Evolutionary conservation across 2,329 filamentous ascomycete genomes (phyloP).

Genomic region (Xylaria sp.): DNA sequence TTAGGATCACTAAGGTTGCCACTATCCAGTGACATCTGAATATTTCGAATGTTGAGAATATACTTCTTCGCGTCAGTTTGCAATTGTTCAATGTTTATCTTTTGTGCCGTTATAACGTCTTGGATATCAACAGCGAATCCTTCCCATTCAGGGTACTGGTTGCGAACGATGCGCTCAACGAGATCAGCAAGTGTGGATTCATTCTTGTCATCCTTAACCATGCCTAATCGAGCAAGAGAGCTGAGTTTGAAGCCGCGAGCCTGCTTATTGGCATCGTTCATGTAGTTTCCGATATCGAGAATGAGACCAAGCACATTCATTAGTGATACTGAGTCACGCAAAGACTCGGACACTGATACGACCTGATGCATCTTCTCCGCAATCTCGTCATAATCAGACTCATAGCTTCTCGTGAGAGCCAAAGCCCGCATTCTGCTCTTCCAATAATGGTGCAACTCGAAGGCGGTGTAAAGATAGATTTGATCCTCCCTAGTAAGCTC

Average conservation of each 20-base stretch:
- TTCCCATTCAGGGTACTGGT: constrained; percentile 97
- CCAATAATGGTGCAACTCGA: constrained; percentile 97
- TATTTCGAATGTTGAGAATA: constrained; percentile 93
- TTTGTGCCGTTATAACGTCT: constrained; percentile 81
- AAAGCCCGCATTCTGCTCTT: constrained; percentile 96
- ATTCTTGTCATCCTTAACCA: constrained; percentile 99
- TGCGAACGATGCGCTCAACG: constrained; percentile 94
- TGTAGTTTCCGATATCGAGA: constrained; percentile 98
- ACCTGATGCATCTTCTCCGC: constrained; percentile 86
- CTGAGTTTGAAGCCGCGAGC: constrained; percentile 97
- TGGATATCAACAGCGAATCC: constrained; percentile 85
- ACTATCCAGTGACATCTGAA: constrained; percentile 90
- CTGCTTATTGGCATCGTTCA: constrained; percentile 99
- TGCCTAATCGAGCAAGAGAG: constrained; percentile 88
- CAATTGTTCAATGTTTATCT: constrained; percentile 94
- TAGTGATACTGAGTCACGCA: constrained; percentile 89
- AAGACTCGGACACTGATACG: constrained; percentile 86
- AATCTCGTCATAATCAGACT: constrained; percentile 91
- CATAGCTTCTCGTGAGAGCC: constrained; percentile 82
- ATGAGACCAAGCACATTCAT: constrained; percentile 98
- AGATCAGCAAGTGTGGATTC: constrained; percentile 95
- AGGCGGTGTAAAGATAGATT: constrained; percentile 92
- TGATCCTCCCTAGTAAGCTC: constrained; percentile 96
- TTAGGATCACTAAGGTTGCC: constrained; percentile 96
- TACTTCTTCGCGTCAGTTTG: constrained; percentile 89